phyloP scores from a whole-genome alignment of 2,329 filamentous ascomycete genomes.

The Pseudogymnoascus sp. region DNA sequence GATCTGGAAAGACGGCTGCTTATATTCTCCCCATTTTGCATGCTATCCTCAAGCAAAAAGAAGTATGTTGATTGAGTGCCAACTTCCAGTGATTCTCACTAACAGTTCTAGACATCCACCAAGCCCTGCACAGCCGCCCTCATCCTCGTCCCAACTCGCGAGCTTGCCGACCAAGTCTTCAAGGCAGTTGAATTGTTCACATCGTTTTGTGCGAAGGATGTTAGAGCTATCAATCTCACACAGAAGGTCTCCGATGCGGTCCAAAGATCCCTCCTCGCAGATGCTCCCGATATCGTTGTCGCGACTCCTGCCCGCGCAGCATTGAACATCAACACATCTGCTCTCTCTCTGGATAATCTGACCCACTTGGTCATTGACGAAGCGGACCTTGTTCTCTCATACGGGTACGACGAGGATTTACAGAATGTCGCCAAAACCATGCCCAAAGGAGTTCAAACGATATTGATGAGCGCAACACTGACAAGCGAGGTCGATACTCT shows the following conservation, averaged over 20 bases:
- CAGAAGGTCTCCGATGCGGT: slow-evolving; percentile 86
- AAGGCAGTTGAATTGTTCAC: slow-evolving; percentile 70
- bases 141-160: slow-evolving; percentile 87
- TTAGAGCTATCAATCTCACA: slow-evolving; percentile 77
- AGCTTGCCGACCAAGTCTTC: slow-evolving; percentile 85
- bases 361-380: slow-evolving; percentile 80
- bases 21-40: slow-evolving; percentile 88
- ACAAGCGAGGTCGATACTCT: slow-evolving; percentile 79
- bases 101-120: slow-evolving; percentile 36
- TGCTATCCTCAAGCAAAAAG: slow-evolving; percentile 70
- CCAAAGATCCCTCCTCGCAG: slow-evolving; percentile 75
- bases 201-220: slow-evolving; percentile 74
- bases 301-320: slow-evolving; percentile 82
- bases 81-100: slow-evolving; percentile 5
- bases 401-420: slow-evolving; percentile 88
- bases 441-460: slow-evolving; percentile 78
- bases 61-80: slow-evolving; percentile 33
- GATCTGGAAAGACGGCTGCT: slow-evolving; percentile 95
- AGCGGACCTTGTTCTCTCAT: slow-evolving; percentile 85
- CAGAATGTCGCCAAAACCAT: slow-evolving; percentile 68
- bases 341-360: slow-evolving; percentile 62
- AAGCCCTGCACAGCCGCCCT: slow-evolving; percentile 59
- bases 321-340: slow-evolving; percentile 64
- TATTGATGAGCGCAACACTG: slow-evolving; percentile 89
- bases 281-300: slow-evolving; percentile 80